Conservation (phyloP, 2,329 filamentous ascomycete genomes). For the Aureobasidium sp. region DNA sequence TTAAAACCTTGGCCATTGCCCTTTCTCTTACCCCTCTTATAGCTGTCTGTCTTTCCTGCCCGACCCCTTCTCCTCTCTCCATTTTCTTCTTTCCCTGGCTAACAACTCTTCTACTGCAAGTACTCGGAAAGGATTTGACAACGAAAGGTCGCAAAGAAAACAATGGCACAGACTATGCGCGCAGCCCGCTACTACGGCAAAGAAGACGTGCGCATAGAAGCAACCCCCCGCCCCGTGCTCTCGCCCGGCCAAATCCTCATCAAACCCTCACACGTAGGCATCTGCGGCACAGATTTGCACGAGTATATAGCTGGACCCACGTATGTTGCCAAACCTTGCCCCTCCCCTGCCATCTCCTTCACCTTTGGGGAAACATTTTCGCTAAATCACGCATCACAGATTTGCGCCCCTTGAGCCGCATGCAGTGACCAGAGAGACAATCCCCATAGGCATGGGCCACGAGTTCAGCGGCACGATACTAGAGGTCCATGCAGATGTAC, state of each 20-base stretch:
- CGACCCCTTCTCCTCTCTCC: neutral
- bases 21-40: no score
- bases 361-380: no score
- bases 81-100: no score
- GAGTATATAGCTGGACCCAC: conserved; percentile 43
- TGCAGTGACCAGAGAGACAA: conserved; percentile 49
- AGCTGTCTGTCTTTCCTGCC: neutral
- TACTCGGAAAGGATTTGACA: no score
- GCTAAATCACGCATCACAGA: no score
- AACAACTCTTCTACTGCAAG: neutral
- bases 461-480: conserved; percentile 57
- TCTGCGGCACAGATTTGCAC: conserved; percentile 19
- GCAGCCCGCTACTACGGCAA: conserved; percentile 51
- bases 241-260: conserved; percentile 43
- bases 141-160: neutral
- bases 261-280: conserved; percentile 3
- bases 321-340: conserved; percentile 16
- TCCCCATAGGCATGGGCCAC: conserved; percentile 45
- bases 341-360: neutral
- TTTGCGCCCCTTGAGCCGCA: conserved; percentile 49
- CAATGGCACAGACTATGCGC: conserved; percentile 35
- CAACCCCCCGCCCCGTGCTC: conserved; percentile 42
- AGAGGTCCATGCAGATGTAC: conserved; percentile 49
- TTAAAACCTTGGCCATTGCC: neutral
- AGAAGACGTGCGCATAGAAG: conserved; percentile 49